Conservation (phyloP, 2,329 filamentous ascomycete genomes). For the Acephala macrosclerotiorum region DNA sequence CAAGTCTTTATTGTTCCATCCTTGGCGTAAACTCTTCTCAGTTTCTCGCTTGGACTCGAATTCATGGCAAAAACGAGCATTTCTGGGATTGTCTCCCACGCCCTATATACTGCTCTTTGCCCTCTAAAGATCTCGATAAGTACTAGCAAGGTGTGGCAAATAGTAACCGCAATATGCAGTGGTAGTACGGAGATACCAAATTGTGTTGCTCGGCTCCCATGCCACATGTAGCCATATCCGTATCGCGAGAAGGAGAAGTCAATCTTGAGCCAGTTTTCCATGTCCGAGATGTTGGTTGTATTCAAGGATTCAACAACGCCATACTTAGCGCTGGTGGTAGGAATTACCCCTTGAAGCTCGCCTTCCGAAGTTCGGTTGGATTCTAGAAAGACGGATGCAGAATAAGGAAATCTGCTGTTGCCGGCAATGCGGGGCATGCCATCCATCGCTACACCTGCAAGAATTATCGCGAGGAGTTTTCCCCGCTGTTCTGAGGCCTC, state of each 20-base stretch:
- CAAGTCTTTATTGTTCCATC: not conserved
- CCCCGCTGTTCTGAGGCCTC: not conserved
- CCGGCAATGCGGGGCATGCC: conserved; percentile 8
- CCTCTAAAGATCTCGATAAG: not conserved
- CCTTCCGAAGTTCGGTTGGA: conserved; percentile 11
- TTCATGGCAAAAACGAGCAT: conserved; percentile 12
- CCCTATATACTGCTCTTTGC: not conserved
- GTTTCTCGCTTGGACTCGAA: conserved; percentile 7
- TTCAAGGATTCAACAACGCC: conserved; percentile 4
- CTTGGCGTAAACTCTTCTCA: not conserved
- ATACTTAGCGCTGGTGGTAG: not conserved
- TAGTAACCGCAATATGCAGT: not conserved
- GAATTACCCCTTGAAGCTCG: not conserved
- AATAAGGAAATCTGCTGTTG: conserved; percentile 4
- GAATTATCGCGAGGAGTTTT: conserved; percentile 10
- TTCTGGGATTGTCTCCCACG: conserved; percentile 13
- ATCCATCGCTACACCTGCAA: conserved; percentile 1
- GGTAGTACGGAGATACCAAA: conserved; percentile 9
- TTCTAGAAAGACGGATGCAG: conserved; percentile 8
- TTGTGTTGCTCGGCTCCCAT: not conserved
- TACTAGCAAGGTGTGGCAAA: not conserved
- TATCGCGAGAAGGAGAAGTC: conserved; percentile 9
- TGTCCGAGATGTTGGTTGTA: conserved; percentile 1
- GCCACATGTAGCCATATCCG: conserved; percentile 12
- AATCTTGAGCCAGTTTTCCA: conserved; percentile 1